These are phyloP conservation scores for Hypoxylon perforatum DNA, from an alignment of 495 filamentous ascomycete genomes.

Conservation along the genomic window DNA sequence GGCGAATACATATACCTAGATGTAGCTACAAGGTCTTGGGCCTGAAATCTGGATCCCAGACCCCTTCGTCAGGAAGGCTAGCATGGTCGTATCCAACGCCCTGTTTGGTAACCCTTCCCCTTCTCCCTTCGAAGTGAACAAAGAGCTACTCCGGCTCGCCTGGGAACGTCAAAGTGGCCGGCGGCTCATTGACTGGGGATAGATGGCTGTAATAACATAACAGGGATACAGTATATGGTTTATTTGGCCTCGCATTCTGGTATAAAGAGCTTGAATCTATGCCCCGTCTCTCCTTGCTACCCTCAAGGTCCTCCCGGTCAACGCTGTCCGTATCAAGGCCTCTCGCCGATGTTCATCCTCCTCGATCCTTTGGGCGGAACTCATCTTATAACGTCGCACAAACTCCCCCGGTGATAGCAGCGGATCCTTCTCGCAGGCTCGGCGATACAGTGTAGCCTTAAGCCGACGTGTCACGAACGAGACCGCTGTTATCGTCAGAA, in stretches of 20 bases:
- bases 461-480: background rate
- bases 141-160: background rate
- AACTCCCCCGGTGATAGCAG: background rate
- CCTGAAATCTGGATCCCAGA: too few relatives aligned
- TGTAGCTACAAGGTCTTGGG: too few relatives aligned
- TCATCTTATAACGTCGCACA: background rate
- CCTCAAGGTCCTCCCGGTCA: background rate
- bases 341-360: background rate
- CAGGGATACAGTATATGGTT: background rate
- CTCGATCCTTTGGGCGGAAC: background rate
- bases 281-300: background rate
- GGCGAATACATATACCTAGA: too few relatives aligned
- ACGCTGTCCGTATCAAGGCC: background rate
- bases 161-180: background rate
- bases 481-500: background rate
- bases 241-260: background rate
- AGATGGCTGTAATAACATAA: background rate
- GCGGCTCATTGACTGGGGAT: background rate
- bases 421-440: background rate
- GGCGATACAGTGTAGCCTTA: background rate
- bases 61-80: too few relatives aligned
- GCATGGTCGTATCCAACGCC: too few relatives aligned
- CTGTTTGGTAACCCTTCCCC: background rate
- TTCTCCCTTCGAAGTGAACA: background rate
- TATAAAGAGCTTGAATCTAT: background rate